Base-by-base conservation (phyloP, 352 stramenopile genomes). In the Pythium grandisporangium region DNA sequence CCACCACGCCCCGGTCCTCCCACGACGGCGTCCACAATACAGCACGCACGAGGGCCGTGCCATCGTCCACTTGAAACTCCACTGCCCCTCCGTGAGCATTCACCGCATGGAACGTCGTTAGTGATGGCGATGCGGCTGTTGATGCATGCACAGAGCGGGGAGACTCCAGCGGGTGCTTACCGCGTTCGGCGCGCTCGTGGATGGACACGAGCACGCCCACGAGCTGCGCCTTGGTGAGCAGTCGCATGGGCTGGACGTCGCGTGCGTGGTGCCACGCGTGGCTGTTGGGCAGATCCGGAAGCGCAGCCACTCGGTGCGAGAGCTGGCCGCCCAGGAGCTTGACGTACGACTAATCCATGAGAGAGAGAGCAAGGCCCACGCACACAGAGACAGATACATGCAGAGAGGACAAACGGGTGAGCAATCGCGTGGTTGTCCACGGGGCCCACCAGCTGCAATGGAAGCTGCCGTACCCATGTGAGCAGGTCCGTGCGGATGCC, bases 31-130 rank as follows among this genome's bases (percentile, higher is more conserved):
- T 53, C 70, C 71, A 92, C 8, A 65, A 43, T 29, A 84, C 76
- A 2, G 64, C 63, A 33, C 70, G 76, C 22, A 87, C 40, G 14
- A 85, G 57, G 6, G 49, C 74, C 19, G 75, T 82, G 32, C 79
- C 79, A 35, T 92, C 79, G 38, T 92, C 79, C 2, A 92, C 30
- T 8, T 78, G 49, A 20, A 83, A 59, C 48, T 92, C 79, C 42
- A 84, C 79, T 89, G 32, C 12, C 4, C 20, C n/a, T n/a, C n/a
- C n/a, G n/a, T n/a, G n/a, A n/a, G n/a, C n/a, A n/a, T n/a, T n/a
- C n/a, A n/a, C n/a, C n/a, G n/a, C n/a, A n/a, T n/a, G n/a, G n/a
- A n/a, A 37, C 4, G 12, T 22, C 24, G n/a, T n/a, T n/a, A n/a
- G n/a, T n/a, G n/a, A n/a, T n/a, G n/a, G n/a, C n/a, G n/a, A n/a